Base-by-base conservation (phyloP, 148 eudicot genomes). In the Polygonum maritimum region DNA sequence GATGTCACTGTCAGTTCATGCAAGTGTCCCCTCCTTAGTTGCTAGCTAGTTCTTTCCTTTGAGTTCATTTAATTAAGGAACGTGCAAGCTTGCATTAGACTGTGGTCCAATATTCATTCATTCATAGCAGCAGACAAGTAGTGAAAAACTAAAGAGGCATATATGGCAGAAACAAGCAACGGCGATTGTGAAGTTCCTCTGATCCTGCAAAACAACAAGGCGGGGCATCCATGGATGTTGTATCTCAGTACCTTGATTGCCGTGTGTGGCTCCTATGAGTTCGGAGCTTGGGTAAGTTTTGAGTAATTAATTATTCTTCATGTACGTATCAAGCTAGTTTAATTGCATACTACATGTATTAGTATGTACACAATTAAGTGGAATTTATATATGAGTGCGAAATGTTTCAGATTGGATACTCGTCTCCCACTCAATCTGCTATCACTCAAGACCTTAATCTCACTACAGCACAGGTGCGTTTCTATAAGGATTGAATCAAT, bases 231-330 rank as follows among this genome's bases (percentile, higher is more conserved):
- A 73, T 73, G 75, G 81, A 86, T 90, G 82, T 86, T 90, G 73
- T 88, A 88, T 51, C 67, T 88, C 58, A 83, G 87, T 75, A 88
- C 91, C 74, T 79, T 88, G 21, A 83, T 83, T 13, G 91, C 94
- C 26, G 86, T 90, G 79, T 90, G 88, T 60, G 94, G 94, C 54
- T 90, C 94, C 75, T 90, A 81, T 75, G 85, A 84, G 45, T 90
- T 90, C 74, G 94, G 94, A 54, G 73, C 82, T n/a, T 86, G 88
- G 72, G 94, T 88, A 82, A 80, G 94, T 78, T 0, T 14, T 65
- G 10, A n/a, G n/a, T n/a, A n/a, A n/a, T n/a, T n/a, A n/a, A n/a
- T 19, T n/a, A 44, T 26, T 26, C 31, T 1, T 36, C 2, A 2
- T 36, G 1, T 18, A 18, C 22, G 16, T 2, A 12, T 5, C 12